These are phyloP conservation scores for Colletotrichum lupini DNA, from an alignment of 2,329 filamentous ascomycete species.

Conservation along the genomic window DNA sequence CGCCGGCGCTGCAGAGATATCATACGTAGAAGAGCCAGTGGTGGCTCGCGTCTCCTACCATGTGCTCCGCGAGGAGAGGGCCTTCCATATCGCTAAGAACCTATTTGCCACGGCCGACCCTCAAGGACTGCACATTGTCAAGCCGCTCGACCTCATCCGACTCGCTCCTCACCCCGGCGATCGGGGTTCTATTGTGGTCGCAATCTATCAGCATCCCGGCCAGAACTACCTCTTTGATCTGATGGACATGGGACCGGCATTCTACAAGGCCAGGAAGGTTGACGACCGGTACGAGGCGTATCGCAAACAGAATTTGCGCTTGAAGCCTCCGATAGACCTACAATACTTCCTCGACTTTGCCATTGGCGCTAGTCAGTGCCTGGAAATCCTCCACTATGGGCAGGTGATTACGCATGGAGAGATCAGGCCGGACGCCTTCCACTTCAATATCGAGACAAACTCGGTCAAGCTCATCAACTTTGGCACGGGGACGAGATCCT, in stretches of 20 bases:
- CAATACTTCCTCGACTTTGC: constrained; percentile 89
- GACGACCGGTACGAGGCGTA: constrained; percentile 62
- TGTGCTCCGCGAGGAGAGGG: constrained; percentile 83
- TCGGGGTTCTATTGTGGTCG: constrained; percentile 77
- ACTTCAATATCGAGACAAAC: constrained; percentile 79
- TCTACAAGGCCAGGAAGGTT: constrained; percentile 66
- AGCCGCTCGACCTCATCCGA: constrained; percentile 82
- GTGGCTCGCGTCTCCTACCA: constrained; percentile 87
- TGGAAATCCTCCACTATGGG: constrained; percentile 92
- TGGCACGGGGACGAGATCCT: constrained; percentile 86
- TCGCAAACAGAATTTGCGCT: constrained; percentile 56
- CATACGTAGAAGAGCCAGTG: constrained; percentile 72
- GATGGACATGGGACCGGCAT: constrained; percentile 82
- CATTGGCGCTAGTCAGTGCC: constrained; percentile 85
- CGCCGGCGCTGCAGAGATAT: constrained; percentile 57
- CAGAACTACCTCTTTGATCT: constrained; percentile 77
- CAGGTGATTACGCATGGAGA: constrained; percentile 90
- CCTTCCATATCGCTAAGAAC: constrained; percentile 84
- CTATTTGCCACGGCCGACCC: constrained; percentile 79
- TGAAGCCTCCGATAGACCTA: constrained; percentile 73
- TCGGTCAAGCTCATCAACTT: constrained; percentile 85
- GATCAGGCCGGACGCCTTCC: constrained; percentile 89
- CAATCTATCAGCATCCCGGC: constrained; percentile 84
- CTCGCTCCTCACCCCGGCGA: constrained; percentile 77
- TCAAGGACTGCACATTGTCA: constrained; percentile 79